Conservation (phyloP, 78 protist genomes). For the Dictyostelium intermedium region DNA sequence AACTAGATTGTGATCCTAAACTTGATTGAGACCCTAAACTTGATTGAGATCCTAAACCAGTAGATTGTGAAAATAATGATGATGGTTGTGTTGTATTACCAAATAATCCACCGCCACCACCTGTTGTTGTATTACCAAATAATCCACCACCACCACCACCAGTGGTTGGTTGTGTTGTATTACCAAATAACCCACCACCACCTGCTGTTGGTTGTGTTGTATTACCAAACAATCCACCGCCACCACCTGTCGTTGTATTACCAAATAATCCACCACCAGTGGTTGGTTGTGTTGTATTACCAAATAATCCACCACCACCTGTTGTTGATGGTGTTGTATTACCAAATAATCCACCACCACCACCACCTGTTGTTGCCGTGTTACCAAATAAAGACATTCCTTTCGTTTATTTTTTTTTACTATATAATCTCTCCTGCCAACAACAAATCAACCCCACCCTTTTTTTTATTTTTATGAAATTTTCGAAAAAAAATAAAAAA, state of each 20-base stretch:
- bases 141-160: background rate
- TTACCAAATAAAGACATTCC: background rate
- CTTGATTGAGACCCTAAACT: background rate
- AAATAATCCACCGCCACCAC: constrained; percentile 7
- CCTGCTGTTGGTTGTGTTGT: constrained; percentile 27
- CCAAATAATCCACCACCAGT: background rate
- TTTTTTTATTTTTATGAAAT: background rate
- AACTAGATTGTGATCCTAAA: background rate
- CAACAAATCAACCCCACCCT: background rate
- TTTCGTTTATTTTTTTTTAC: background rate
- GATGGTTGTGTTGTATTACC: constrained; percentile 25
- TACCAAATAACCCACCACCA: constrained; percentile 36
- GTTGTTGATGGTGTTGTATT: background rate
- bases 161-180: background rate
- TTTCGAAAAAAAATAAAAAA: background rate
- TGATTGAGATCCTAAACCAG: constrained; percentile 23
- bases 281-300: background rate
- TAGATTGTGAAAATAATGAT: background rate
- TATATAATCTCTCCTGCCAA: too few relatives aligned
- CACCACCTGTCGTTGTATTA: background rate
- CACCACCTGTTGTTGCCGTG: background rate
- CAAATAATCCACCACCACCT: background rate
- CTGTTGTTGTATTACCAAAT: background rate
- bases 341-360: background rate
- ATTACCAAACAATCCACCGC: constrained; percentile 3